Conservation (phyloP, 1,284 basidiomycete species). For the Ceratobasidium theobromae region DNA sequence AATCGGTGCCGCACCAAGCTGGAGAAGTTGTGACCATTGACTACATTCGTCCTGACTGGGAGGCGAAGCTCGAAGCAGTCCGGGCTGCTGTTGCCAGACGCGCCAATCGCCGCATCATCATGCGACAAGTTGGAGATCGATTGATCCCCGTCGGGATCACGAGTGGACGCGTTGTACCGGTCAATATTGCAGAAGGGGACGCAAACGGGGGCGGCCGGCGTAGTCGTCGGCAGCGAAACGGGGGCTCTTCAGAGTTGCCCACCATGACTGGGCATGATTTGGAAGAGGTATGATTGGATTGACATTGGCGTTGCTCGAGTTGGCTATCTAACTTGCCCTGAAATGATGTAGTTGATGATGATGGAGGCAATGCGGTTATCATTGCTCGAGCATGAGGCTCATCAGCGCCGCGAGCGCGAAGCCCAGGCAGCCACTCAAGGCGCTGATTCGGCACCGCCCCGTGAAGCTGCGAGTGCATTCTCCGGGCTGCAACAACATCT, state of each 20-base stretch:
- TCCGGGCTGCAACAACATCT: constrained; percentile 10
- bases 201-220: constrained; percentile 51
- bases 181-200: constrained; percentile 42
- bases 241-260: constrained; percentile 54
- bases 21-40: constrained; percentile 92
- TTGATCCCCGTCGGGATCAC: constrained; percentile 96
- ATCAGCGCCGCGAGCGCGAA: constrained; percentile 26
- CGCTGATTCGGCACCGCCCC: constrained; percentile 4
- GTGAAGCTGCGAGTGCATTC: constrained; percentile 12
- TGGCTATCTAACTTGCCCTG: constrained; percentile 4
- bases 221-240: constrained; percentile 32
- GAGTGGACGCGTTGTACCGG: constrained; percentile 69
- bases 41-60: constrained; percentile 93
- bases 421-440: constrained; percentile 11
- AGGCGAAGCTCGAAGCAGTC: constrained; percentile 85
- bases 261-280: constrained; percentile 77
- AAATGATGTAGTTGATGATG: constrained; percentile 77
- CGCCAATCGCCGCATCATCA: constrained; percentile 94
- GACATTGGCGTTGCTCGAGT: constrained; percentile 6
- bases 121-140: constrained; percentile 97
- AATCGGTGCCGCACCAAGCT: constrained; percentile 72
- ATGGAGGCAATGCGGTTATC: constrained; percentile 99
- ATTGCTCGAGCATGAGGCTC: constrained; percentile 75
- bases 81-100: constrained; percentile 84
- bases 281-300: constrained; percentile 66